Evolutionary conservation across 2,329 filamentous ascomycete genomes (phyloP), one percentile per base, ranked within the genome.

Genomic region (Pseudogymnoascus destructans): DNA sequence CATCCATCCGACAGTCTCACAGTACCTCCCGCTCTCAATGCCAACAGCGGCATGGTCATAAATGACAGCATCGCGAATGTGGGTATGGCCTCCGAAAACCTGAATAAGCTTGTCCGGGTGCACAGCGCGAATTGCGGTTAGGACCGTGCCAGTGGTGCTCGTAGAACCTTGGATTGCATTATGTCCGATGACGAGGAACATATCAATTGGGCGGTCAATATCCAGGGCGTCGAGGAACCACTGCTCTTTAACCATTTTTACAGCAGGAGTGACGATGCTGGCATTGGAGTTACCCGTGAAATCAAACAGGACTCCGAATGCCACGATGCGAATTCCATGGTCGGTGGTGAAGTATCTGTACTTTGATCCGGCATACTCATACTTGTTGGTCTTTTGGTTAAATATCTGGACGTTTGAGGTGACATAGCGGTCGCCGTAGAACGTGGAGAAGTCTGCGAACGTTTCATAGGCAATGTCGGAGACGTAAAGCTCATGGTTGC

Each of bases 401-500:
- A 86, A 78, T 60, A 95, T 95, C 67, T 98, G 91, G 30, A 98
- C 78, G 65, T 98, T 98, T 1, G 91, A 96, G 9, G 92, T 87
- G 17, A 97, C 74, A 65, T 97, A 97, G 60, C 79, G 84, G 35
- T 83, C 80, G 58, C 80, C 80, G 72, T 89, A 97, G 68, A 89
- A 86, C 1, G 89, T 89, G 0, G 95, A 87, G 0, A 89, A 95
- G 58, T 81, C 80, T 58, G 82, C 76, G 68, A 87, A 87, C 69
- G 97, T 93, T 61, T 84, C 79, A 57, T 86, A 80, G 17, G 89
- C 87, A 0, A 90, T 87, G 61, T 85, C 84, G 59, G 79, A 75
- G 65, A 89, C 82, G 75, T 98, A 98, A 10, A 98, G 79, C 74
- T 98, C 93, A 73, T 98, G 93, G 67, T 98, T 98, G 55, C 93